Evolutionary conservation across 2,329 filamentous ascomycete genomes (phyloP), one percentile per base, ranked within the genome.

Genomic region (Colletotrichum destructivum): DNA sequence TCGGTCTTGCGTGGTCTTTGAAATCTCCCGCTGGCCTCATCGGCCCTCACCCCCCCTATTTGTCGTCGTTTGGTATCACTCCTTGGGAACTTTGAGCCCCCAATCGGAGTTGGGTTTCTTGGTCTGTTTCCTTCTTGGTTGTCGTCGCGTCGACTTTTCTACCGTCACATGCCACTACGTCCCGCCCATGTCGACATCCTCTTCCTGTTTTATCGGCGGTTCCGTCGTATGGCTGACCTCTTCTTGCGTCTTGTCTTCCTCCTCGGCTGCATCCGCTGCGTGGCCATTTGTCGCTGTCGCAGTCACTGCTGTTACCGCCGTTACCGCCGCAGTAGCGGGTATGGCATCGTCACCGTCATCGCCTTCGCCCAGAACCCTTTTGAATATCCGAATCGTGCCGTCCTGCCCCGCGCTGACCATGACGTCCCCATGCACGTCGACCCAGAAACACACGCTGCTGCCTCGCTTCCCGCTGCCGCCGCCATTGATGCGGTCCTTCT

Each of bases 391-490:
- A 52, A 90, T 84, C 42, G 81, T 82, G 67, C 85, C 82, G 73
- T 91, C 89, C 79, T 89, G 84, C 1, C 89, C 89, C 13, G 85
- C 86, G 74, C 86, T 90, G 35, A 86, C 88, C 86, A 91, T 87
- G 16, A 85, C 86, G 65, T 86, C 84, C 21, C 86, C 86, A 74
- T 87, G 81, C 4, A 89, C 85, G 73, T 92, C 90, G 35, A 92
- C 90, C 88, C 90, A 92, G 77, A 91, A 91, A 73, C 90, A 90
- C 38, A 91, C 88, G 23, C 88, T 89, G 44, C 88, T 88, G 44
- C 85, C 80, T 16, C 60, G 31, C 44, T 63, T 73, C 18, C 51
- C 64, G 38, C 35, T 11, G 35, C 44, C 35, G n/a, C 62, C 44
- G 26, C 23, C 31, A 35, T 56, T 56, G 54, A 38, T n/a, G 35